Conservation (phyloP, 306 rosid species). For the Potentilla sterilis region DNA sequence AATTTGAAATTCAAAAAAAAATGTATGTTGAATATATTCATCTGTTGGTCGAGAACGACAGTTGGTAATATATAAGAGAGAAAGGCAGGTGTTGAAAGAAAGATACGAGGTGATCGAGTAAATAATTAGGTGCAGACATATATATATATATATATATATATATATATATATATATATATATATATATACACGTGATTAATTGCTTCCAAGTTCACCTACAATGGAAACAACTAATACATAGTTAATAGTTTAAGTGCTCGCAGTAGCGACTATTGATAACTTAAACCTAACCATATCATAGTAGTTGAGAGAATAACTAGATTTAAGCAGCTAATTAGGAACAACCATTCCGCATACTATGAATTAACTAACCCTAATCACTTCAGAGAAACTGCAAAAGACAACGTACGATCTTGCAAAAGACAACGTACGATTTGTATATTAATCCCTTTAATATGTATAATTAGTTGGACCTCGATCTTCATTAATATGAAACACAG, state of each 20-base stretch:
- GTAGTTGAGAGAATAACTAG: neutral
- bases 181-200: neutral
- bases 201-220: neutral
- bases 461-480: neutral
- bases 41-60: neutral
- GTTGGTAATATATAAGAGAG: slow-evolving; percentile 5
- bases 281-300: neutral
- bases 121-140: neutral
- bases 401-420: slow-evolving; percentile 1
- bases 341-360: neutral
- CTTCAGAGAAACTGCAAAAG: neutral
- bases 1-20: neutral
- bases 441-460: neutral
- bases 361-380: neutral
- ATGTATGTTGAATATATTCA: neutral
- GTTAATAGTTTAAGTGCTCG: neutral
- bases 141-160: too few relatives aligned
- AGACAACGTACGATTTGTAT: neutral
- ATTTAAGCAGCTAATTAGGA: neutral
- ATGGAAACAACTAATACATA: too few relatives aligned
- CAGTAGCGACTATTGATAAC: neutral
- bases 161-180: too few relatives aligned
- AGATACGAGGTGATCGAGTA: neutral
- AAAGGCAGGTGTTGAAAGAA: slow-evolving; percentile 17
- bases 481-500: neutral